Conservation (phyloP, 768 basidiomycete genomes). For the Rhodotorula diobovata region DNA sequence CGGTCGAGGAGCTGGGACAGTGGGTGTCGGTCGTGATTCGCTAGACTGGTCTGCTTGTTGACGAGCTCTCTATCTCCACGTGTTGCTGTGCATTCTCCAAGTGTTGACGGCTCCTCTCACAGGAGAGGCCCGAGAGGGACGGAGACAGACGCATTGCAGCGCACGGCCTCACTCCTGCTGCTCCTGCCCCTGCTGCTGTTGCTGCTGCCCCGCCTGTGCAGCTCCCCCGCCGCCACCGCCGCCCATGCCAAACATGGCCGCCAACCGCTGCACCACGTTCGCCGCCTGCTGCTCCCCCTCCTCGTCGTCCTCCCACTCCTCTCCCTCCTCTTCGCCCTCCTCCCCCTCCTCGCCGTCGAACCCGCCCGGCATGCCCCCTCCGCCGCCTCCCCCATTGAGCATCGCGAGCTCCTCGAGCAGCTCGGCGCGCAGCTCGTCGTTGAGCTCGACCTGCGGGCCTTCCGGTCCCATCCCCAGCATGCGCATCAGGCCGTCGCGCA, state of each 20-base stretch:
- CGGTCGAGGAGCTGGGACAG: constrained; percentile 6
- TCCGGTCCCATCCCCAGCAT: constrained; percentile 23
- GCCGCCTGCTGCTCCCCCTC: constrained; percentile 21
- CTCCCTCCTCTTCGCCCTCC: constrained; percentile 40
- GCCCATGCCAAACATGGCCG: constrained; percentile 17
- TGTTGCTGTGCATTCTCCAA: background rate
- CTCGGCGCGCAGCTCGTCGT: constrained; percentile 28
- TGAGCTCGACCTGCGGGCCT: constrained; percentile 21
- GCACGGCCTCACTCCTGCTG: background rate
- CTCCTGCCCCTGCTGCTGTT: background rate
- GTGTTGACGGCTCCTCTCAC: background rate
- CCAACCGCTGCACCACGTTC: constrained; percentile 20
- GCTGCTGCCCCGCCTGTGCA: too few relatives aligned
- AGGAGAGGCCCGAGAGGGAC: too few relatives aligned
- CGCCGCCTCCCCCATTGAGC: constrained; percentile 12
- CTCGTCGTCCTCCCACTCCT: constrained; percentile 19
- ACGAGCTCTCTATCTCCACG: background rate
- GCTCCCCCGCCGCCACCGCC: background rate
- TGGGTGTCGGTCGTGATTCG: constrained; percentile 23
- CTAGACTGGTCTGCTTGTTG: background rate
- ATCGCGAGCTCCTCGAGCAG: constrained; percentile 33
- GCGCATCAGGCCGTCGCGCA: constrained; percentile 24
- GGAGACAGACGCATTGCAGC: background rate
- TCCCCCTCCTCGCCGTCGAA: constrained; percentile 43
- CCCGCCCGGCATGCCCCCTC: constrained; percentile 40